These are phyloP conservation scores for Aspergillus nanangensis DNA, from an alignment of 495 filamentous ascomycete genomes.

Conservation along the genomic window DNA sequence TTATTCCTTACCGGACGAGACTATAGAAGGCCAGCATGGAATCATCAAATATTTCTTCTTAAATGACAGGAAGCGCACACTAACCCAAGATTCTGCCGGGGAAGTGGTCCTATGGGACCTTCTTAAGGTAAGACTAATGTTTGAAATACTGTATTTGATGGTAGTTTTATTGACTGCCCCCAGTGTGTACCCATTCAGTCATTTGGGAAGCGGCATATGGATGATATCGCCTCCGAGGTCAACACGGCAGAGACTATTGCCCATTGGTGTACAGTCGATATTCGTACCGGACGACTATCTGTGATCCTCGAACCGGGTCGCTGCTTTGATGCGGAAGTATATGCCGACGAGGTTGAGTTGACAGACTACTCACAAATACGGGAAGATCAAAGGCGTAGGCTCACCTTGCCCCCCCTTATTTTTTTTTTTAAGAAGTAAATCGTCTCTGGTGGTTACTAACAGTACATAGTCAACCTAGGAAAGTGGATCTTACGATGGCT, in stretches of 20 bases:
- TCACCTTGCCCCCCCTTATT: background rate
- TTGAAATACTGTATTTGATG: background rate
- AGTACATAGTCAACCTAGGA: slow-evolving; percentile 78
- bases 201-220: slow-evolving; percentile 89
- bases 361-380: slow-evolving; percentile 72
- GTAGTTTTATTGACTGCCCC: background rate
- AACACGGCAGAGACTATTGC: slow-evolving; percentile 86
- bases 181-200: slow-evolving; percentile 80
- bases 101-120: slow-evolving; percentile 98
- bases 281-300: slow-evolving; percentile 82
- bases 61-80: slow-evolving; percentile 82
- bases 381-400: slow-evolving; percentile 91
- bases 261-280: slow-evolving; percentile 94
- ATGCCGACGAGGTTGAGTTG: slow-evolving; percentile 79
- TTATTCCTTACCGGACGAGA: slow-evolving; percentile 72
- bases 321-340: slow-evolving; percentile 97
- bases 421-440: background rate
- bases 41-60: slow-evolving; percentile 89
- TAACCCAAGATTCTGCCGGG: slow-evolving; percentile 91
- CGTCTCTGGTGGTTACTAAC: slow-evolving; percentile 12
- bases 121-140: slow-evolving; percentile 54
- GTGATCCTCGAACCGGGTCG: slow-evolving; percentile 91
- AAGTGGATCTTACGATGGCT: slow-evolving; percentile 96
- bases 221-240: slow-evolving; percentile 83
- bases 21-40: slow-evolving; percentile 92